Percentiles rank a stretch among this genome's conserved stretches.
phyloP scores from a whole-genome alignment of 2,329 filamentous ascomycete species.

The Pleoardoris graminearum region DNA sequence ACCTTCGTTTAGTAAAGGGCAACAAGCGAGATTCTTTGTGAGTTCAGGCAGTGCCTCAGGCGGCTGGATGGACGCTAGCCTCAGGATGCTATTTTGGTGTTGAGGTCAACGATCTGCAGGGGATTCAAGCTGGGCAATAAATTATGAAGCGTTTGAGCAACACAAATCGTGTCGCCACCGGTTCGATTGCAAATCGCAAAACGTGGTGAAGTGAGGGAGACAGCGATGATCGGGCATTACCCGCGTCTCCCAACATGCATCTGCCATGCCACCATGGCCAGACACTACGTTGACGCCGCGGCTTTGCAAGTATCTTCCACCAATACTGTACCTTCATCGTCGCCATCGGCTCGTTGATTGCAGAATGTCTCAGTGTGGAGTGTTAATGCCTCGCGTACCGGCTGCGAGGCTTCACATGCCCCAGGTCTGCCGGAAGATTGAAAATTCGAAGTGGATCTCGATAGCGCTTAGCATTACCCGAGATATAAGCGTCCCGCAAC shows the following conservation, averaged over 20 bases:
- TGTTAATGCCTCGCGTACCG: background rate
- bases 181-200: background rate
- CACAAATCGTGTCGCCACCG: background rate
- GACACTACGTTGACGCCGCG: no score
- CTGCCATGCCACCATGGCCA: no score
- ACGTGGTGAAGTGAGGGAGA: background rate
- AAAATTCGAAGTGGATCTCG: background rate
- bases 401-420: background rate
- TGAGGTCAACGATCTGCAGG: background rate
- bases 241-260: no score
- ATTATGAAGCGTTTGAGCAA: background rate
- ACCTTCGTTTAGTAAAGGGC: no score
- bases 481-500: conserved; percentile 1
- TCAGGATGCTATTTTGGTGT: background rate
- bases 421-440: background rate
- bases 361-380: background rate
- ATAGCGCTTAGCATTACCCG: background rate
- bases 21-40: background rate
- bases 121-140: background rate
- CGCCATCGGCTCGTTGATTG: no score
- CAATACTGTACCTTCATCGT: no score
- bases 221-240: no score
- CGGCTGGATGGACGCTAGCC: no score
- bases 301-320: no score
- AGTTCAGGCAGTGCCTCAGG: no score